phyloP scores from a whole-genome alignment of 1,284 basidiomycete species.

The Moniliophthora roreri region DNA sequence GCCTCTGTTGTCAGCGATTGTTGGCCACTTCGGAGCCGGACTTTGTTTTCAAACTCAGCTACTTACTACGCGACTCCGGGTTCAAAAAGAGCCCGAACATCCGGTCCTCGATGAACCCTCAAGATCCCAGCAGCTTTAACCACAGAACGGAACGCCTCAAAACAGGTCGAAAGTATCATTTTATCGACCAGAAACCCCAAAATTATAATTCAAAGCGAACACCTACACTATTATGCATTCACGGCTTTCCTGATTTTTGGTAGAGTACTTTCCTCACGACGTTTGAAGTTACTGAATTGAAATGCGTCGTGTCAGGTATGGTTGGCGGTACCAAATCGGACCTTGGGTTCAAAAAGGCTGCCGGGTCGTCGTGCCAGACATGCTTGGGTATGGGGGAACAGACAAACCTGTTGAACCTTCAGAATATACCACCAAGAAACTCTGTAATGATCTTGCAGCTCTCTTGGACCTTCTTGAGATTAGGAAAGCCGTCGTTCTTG shows the following conservation, averaged over 20 bases:
- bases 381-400: slow-evolving; percentile 70
- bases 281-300: not conserved
- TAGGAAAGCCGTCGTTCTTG: slow-evolving; percentile 57
- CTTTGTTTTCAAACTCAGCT: not conserved
- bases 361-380: slow-evolving; percentile 70
- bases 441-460: slow-evolving; percentile 62
- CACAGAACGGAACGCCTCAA: slow-evolving; percentile 49
- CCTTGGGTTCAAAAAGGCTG: slow-evolving; percentile 63
- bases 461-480: slow-evolving; percentile 57
- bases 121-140: slow-evolving; percentile 49
- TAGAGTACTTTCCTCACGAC: slow-evolving; percentile 22
- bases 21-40: not conserved
- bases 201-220: slow-evolving; percentile 37
- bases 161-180: slow-evolving; percentile 64
- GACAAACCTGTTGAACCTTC: slow-evolving; percentile 57
- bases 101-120: slow-evolving; percentile 43
- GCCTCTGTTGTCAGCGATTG: not conserved
- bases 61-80: no score
- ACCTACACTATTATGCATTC: slow-evolving; percentile 62
- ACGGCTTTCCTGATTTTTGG: slow-evolving; percentile 76
- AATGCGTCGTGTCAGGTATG: slow-evolving; percentile 48
- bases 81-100: not conserved
- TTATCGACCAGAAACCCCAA: slow-evolving; percentile 59
- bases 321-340: slow-evolving; percentile 68
- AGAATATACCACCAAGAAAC: slow-evolving; percentile 58